Conservation (phyloP, 495 filamentous ascomycete genomes). For the Tirmania nivea region DNA sequence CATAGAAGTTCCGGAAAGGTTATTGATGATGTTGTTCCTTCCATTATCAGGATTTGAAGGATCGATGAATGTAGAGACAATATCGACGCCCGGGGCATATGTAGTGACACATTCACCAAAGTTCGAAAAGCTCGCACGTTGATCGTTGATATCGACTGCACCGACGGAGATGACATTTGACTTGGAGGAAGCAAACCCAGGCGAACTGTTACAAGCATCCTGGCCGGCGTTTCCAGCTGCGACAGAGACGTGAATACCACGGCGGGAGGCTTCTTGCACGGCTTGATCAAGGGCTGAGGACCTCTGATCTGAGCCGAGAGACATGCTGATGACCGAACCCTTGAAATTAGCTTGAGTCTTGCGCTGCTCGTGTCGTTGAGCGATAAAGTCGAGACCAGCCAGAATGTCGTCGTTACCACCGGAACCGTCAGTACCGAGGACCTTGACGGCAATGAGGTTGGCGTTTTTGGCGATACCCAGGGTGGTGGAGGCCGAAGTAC, state of each 20-base stretch:
- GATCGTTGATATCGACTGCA: constrained; percentile 32
- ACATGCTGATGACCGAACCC: constrained; percentile 22
- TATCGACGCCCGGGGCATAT: constrained; percentile 26
- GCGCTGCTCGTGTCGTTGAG: constrained; percentile 24
- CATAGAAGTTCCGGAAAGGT: constrained; percentile 36
- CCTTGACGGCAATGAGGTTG: constrained; percentile 45
- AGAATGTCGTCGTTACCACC: constrained; percentile 36
- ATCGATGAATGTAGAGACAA: constrained; percentile 32
- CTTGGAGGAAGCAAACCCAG: constrained; percentile 26
- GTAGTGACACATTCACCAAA: constrained; percentile 36
- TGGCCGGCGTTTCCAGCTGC: constrained; percentile 45
- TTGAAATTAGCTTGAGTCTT: constrained; percentile 20
- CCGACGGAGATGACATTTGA: constrained; percentile 37
- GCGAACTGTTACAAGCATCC: constrained; percentile 32
- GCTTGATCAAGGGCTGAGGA: constrained; percentile 35
- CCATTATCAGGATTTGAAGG: constrained; percentile 2
- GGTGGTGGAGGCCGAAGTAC: constrained; percentile 40
- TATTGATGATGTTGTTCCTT: constrained; percentile 25
- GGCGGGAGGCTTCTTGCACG: constrained; percentile 29
- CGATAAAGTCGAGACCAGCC: constrained; percentile 38
- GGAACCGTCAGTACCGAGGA: constrained; percentile 31
- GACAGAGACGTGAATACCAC: constrained; percentile 39
- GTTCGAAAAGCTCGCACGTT: constrained; percentile 36
- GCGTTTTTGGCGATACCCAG: constrained; percentile 50
- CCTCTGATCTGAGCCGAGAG: constrained; percentile 15